Base-by-base conservation (phyloP, 352 stramenopile genomes). In the Pythium periplocum region DNA sequence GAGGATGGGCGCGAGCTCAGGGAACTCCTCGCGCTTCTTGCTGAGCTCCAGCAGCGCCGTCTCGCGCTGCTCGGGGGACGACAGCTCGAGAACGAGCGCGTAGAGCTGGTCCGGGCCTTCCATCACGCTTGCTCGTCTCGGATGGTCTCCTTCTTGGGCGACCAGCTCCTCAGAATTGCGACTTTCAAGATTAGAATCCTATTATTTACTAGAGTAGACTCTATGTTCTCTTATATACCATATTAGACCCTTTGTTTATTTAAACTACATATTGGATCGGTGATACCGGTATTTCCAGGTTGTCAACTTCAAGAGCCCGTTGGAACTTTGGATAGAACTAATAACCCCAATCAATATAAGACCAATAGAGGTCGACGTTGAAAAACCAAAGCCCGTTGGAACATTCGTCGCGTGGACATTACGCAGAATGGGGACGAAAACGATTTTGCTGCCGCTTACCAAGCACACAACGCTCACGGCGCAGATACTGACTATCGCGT, bases 11-110 rank as follows among this genome's bases (percentile, higher is more conserved):
- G 97, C 97, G 37, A 99, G 76, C 68, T 99, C 96, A 4, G 91
- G 78, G 62, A 98, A 99, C 56, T 91, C 86, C 76, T 99, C 97
- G 48, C 97, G 83, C 73, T 98, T 98, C 74, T 99, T 99, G 66
- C 93, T 98, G 6, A 99, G 82, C 83, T 99, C 96, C 41, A 99
- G 68, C 26, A 99, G 67, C n/a, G 97, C 96, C 38, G 79, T 89
- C 72, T 99, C 97, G 45, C 97, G 81, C 78, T 98, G 86, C 51
- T 98, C 93, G 2, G 87, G 86, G 56, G 96, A 88, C 34, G 89
- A 97, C 32, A 98, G 74, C 75, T 98, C 89, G 10, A 97, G 64
- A 10, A 98, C 93, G 9, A 98, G 81, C 48, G 90, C 73, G 61
- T 97, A 78, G 26, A 98, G 62, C 48, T 89, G 78, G 56, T 87